Evolutionary conservation across 768 basidiomycete species (phyloP), one percentile per base, ranked within the genome.

Genomic region (Lactifluus subvellereus): DNA sequence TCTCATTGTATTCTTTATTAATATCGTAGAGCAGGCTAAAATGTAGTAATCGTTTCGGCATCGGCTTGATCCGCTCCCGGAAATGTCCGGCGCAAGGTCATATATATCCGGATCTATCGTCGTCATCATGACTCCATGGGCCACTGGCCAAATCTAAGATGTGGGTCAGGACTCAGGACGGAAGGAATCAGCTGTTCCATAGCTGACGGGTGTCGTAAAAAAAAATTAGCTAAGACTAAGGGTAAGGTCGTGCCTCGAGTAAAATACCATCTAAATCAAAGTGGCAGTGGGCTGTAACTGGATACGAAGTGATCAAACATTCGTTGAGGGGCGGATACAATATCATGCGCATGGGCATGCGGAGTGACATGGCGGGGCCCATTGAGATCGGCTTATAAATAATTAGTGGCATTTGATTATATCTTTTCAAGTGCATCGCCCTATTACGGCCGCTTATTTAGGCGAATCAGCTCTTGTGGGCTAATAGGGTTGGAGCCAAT

Each of bases 1-100:
- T 27, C 27, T 27, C 32, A 47, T n/a, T 8, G 37, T 49, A 53
- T 54, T 57, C 27, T 37, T 47, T 59, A 64, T 64, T 64, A 59
- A 55, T 54, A 40, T 52, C 51, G 43, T 47, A 42, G 22, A 40
- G n/a, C 47, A 57, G 50, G 40, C 38, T 57, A 57, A 51, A 52
- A 51, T 57, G 42, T 43, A 51, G 14, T 42, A 33, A 45, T 20
- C 43, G 16, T 18, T n/a, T 18, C 2, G 22, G 14, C 22, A 16
- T 22, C 7, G 2, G 27, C 27, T 10, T 8, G 47, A n/a, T 45
- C 9, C 18, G 45, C 6, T 45, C 0, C 38, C 49, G 49, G 58
- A 43, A 42, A 32, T 9, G 30, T 8, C 50, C 50, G 50, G 40
- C 7, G 1, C 59, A 33, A 45, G 6, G 33, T 43, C 59, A 60